Evolutionary conservation across 345 rosid species (phyloP), one percentile per base, ranked within the genome.

Genomic region (Lumnitzera racemosa): DNA sequence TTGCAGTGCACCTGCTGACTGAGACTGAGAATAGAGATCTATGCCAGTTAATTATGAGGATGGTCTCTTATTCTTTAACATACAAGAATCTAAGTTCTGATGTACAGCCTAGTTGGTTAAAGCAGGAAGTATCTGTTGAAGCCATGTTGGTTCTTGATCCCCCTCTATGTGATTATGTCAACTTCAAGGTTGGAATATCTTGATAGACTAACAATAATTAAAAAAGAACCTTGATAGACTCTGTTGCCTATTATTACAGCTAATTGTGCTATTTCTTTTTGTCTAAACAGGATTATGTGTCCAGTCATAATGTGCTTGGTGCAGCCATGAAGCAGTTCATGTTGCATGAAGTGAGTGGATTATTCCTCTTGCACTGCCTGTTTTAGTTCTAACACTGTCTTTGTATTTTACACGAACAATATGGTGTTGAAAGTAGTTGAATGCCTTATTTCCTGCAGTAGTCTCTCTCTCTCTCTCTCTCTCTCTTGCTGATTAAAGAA

Each of bases 301-400:
- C 75, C 47, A 72, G 73, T 74, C 90, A 84, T 76, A 70, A 80
- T 64, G 69, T 74, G 55, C 90, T 94, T 52, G 67, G 95, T 58
- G 55, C 80, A 49, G 82, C 91, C 15, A 78, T 81, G 90, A 94
- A 90, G 81, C 96, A 87, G 77, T 74, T 87, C 70, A 71, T 90
- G 77, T 72, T 80, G 70, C 97, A 90, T 63, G 99, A 92, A 85
- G 96, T 90, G 70, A 70, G 86, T 55, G 51, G 9, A 20, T 54
- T 41, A 43, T 62, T 27, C 11, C 16, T 15, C 17, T 11, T 49
- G 29, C 11, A 16, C n/a, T 57, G 60, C 20, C 20, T 31, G 23
- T 43, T 24, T 17, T 24, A 36, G 5, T 24, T 43, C 49, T 57
- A 24, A 24, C 41, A 47, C 46, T 25, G n/a, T 23, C 15, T 36